phyloP scores from a whole-genome alignment of 225 moss, liverwort and hornwort species.

The Polytrichum formosum region DNA sequence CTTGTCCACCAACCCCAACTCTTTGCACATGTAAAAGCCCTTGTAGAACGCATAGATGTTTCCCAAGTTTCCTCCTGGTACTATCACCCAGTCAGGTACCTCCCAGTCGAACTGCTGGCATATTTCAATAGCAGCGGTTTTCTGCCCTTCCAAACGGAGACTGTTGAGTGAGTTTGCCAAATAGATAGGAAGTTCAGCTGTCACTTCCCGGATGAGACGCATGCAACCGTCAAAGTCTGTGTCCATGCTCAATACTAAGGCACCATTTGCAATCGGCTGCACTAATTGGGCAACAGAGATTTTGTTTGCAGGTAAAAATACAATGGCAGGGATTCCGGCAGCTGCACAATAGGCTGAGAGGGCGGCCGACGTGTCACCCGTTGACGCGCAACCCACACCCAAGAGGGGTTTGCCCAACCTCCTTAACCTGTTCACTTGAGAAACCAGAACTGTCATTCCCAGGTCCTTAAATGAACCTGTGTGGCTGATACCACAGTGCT shows the following conservation, averaged over 20 bases:
- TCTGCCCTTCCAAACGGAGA: conserved; percentile 61
- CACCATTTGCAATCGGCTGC: conserved; percentile 57
- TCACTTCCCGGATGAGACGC: conserved; percentile 60
- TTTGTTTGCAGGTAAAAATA: conserved; percentile 58
- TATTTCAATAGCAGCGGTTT: conserved; percentile 52
- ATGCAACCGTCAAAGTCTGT: conserved; percentile 64
- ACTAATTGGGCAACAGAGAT: conserved; percentile 56
- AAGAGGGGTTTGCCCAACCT: conserved; percentile 52
- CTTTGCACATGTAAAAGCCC: conserved; percentile 62
- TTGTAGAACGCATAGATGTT: conserved; percentile 67
- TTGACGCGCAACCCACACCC: conserved; percentile 59
- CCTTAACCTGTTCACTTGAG: conserved; percentile 52
- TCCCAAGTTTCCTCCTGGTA: conserved; percentile 54
- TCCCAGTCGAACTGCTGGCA: conserved; percentile 62
- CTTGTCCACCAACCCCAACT: conserved; percentile 51
- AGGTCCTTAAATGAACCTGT: conserved; percentile 63
- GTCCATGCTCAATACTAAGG: conserved; percentile 52
- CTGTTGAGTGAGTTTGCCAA: conserved; percentile 60
- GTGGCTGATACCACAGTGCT: conserved; percentile 64
- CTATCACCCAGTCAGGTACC: conserved; percentile 60
- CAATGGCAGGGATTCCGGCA: conserved; percentile 56
- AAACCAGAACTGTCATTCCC: conserved; percentile 59
- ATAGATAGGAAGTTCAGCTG: conserved; percentile 57
- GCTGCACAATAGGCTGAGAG: conserved; percentile 56
- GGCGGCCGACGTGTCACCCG: conserved; percentile 59